Conservation (phyloP, 805 yeast species). For the Candida krabiensis region DNA sequence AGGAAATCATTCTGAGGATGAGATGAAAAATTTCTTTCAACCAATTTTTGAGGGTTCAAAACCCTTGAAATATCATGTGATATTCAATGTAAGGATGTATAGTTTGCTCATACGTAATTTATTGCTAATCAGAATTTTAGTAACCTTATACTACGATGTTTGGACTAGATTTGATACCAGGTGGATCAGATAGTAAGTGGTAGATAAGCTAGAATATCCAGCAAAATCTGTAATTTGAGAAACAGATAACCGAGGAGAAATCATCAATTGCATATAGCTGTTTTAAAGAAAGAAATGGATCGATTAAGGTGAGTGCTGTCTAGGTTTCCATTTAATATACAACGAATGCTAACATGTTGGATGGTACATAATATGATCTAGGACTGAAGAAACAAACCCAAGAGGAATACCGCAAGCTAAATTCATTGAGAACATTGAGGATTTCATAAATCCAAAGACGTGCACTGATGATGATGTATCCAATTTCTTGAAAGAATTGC, state of each 20-base stretch:
- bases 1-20: conserved; percentile 4
- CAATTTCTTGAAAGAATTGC: conserved; percentile 67
- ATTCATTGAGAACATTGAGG: conserved; percentile 81
- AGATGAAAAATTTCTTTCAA: conserved; percentile 1
- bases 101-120: too few species aligned
- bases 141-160: too few species aligned
- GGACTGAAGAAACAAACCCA: conserved; percentile 69
- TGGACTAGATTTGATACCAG: too few species aligned
- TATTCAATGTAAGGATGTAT: too few species aligned
- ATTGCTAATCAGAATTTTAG: too few species aligned
- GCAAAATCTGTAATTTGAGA: too few species aligned
- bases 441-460: conserved; percentile 51
- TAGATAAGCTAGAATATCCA: too few species aligned
- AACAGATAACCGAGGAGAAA: too few species aligned
- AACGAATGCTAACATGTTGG: conserved; percentile 1
- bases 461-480: conserved; percentile 35
- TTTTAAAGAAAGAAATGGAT: too few species aligned
- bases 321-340: neutral
- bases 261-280: too few species aligned
- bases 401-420: conserved; percentile 98
- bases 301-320: conserved; percentile 20
- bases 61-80: conserved; percentile 4
- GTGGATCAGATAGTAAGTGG: too few species aligned
- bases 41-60: too few species aligned
- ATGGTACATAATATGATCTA: conserved; percentile 31